A percentile compares a stretch with the other conserved stretches of the same genome.
Evolutionary conservation across 192 early-diverging fungal genomes (phyloP).

Genomic region (Coemansia sp.): DNA sequence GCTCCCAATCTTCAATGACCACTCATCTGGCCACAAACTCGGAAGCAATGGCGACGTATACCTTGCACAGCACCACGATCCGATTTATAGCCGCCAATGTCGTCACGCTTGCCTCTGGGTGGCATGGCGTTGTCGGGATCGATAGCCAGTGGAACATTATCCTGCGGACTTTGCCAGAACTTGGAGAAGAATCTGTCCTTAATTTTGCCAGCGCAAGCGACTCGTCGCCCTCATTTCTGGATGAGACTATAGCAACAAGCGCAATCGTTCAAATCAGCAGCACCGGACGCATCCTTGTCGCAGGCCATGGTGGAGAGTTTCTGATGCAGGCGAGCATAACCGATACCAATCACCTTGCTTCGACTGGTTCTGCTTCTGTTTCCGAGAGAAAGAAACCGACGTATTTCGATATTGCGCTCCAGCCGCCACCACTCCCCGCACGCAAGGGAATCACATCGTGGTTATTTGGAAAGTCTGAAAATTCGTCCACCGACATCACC

Average conservation of each 20-base stretch:
- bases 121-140: conserved; percentile 32
- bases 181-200: neutral
- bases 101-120: conserved; percentile 15
- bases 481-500: conserved; percentile 32
- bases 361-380: neutral
- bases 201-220: neutral
- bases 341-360: neutral
- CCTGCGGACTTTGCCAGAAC: conserved; percentile 23
- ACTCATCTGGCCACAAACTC: conserved; percentile 6
- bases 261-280: conserved; percentile 13
- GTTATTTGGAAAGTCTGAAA: conserved; percentile 40
- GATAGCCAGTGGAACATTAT: conserved; percentile 10
- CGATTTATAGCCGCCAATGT: conserved; percentile 18
- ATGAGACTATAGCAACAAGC: neutral
- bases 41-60: conserved; percentile 14
- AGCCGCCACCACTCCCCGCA: conserved; percentile 20
- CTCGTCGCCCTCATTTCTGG: neutral
- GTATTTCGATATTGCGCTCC: conserved; percentile 16
- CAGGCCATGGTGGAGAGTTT: conserved; percentile 10
- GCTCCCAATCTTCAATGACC: conserved; percentile 11
- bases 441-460: conserved; percentile 51
- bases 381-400: neutral
- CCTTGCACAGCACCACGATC: neutral
- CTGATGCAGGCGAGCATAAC: conserved; percentile 22
- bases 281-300: conserved; percentile 19